Evolutionary conservation across 2,329 filamentous ascomycete genomes (phyloP).

Genomic region (Rugonectria rugulosa): DNA sequence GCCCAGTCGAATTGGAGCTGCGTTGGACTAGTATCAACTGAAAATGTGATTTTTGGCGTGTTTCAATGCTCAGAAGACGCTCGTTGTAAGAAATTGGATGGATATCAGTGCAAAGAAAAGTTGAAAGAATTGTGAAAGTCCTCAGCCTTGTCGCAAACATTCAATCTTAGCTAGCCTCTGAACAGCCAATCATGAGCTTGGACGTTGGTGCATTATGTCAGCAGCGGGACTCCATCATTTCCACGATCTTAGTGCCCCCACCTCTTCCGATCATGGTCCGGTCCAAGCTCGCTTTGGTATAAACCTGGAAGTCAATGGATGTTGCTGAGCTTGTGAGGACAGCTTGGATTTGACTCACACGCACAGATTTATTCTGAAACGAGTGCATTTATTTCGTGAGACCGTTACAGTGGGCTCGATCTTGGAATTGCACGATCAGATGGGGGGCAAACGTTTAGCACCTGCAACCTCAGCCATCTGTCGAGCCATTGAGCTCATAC

Average conservation of each 20-base stretch:
- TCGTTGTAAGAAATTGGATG: constrained; percentile 2
- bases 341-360: background rate
- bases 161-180: constrained; percentile 16
- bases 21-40: background rate
- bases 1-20: background rate
- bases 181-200: constrained; percentile 27
- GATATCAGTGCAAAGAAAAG: constrained; percentile 5
- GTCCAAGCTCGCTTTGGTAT: constrained; percentile 12
- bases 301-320: background rate
- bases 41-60: background rate
- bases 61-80: background rate
- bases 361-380: no score
- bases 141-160: constrained; percentile 36
- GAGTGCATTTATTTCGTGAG: background rate
- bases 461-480: no score
- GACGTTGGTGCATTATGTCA: constrained; percentile 27
- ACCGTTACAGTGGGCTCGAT: no score
- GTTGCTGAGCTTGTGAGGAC: no score
- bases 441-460: no score
- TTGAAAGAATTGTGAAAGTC: constrained; percentile 4
- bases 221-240: constrained; percentile 16
- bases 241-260: constrained; percentile 8
- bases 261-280: constrained; percentile 16
- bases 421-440: no score
- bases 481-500: no score